Evolutionary conservation across 2,329 filamentous ascomycete genomes (phyloP), one percentile per base, ranked within the genome.

Genomic region (Alternaria sp.): DNA sequence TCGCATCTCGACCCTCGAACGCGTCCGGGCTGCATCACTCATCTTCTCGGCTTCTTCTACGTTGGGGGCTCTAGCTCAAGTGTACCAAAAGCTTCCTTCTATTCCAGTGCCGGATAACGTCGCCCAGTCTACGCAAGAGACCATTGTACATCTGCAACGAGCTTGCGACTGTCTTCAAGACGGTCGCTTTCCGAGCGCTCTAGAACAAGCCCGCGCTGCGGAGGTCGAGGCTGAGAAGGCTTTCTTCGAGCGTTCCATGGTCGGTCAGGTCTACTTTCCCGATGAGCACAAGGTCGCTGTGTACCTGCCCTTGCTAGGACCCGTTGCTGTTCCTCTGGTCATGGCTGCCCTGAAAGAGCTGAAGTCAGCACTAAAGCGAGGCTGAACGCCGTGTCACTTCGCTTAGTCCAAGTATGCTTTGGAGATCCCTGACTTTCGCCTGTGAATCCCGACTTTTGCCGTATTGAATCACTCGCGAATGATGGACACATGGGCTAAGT

Each of bases 201-300:
- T 99, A 37, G 85, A 89, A 62, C 88, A 94, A 74, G 94, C 94
- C 0, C 86, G 91, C 9, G 87, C 92, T 45, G 95, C 95, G 5
- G 93, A 97, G 78, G 85, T 87, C 3, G 92, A 96, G 73, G 94
- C 93, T 0, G 95, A 99, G 76, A 88, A 90, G 60, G 94, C 94
- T 0, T 99, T 99, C 78, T 99, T 99, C 68, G 95, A 99, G 79
- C 96, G 96, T 79, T 96, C 91, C 72, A 99, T 99, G 95, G 95
- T 99, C 11, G 95, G 93, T 0, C 95, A 98, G 80, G 89, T 98
- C 2, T 99, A 98, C 78, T 99, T 99, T 77, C 95, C 95, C 0
- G 95, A 99, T 72, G 95, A 99, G 80, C 95, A 99, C 78, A 99
- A 98, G 78, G 87, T 99, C 24, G 95, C 95, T 0, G 95, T 99